Base-by-base conservation (phyloP, 805 yeast species). In the Teunomyces barrocoloradensis region DNA sequence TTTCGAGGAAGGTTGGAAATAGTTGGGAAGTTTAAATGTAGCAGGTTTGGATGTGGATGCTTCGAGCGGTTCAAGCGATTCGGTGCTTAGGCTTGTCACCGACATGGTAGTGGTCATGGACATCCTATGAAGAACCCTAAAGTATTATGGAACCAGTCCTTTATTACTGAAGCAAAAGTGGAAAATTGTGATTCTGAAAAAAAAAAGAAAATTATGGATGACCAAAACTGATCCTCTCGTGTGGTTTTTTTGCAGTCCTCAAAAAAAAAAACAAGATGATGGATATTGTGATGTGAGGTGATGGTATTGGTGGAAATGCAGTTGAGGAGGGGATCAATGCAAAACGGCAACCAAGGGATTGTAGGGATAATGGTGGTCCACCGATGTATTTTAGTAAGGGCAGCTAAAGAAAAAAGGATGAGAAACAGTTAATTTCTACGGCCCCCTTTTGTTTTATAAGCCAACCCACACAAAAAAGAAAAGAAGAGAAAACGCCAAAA, bases 21-120 rank as follows among this genome's bases (percentile, higher is more conserved):
- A 47, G 36, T 36, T 34, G 18, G 50, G 50, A 28, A 53, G 39
- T 23, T 50, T 50, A 44, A 53, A 51, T 36, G 58, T 51, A 6
- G 53, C 43, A 4, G 46, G 30, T 5, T 25, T 25, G 27, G 53
- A 38, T 6, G 27, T 7, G 15, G 33, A 11, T 6, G 37, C 15
- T 12, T 55, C 44, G 25, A 32, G 36, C 13, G 56, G 34, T 20
- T 42, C 53, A 18, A 53, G 25, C 2, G 56, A 52, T 37, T 55
- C 57, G 25, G 50, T 37, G 11, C 20, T 37, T 25, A 37, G 11
- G n/a, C 28, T 37, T 37, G 23, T 13, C 17, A 37, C 40, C 15
- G 40, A 37, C 40, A 37, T 37, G 40, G 11, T 33, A 13, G 36
- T 34, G 6, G 36, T 34, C n/a, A 15, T 18, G 37, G 21, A 7